Base-by-base conservation (phyloP, 345 rosid species). In the Linum trigynum region DNA sequence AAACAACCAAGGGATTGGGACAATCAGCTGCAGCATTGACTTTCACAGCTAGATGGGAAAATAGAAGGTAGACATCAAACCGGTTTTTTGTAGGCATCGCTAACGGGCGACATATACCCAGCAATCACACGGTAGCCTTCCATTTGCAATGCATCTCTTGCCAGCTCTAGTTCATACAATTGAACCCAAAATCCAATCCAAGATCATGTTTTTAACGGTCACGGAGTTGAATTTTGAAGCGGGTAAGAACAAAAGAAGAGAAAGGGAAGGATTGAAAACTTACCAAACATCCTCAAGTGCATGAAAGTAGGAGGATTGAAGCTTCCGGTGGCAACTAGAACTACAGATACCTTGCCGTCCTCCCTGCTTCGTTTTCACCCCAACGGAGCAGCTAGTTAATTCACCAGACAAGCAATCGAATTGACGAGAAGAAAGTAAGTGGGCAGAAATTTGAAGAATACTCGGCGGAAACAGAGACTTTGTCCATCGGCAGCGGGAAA, bases 251-350 rank as follows among this genome's bases (percentile, higher is more conserved):
- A 43, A 51, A 17, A 7, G 8, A 42, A 60, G 41, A 42, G 42
- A 40, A 66, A 59, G 36, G 11, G 3, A 56, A 11, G n/a, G 38
- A 73, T 23, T 36, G 32, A 35, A 9, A 72, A 62, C 80, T 79
- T 48, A 89, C 98, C 97, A 76, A 94, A 85, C 84, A 94, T 76
- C 65, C 97, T 96, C 71, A 88, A 70, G 78, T 88, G 99, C 97
- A 94, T 94, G 71, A 78, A 81, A 64, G 97, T 94, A 1, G 99
- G 99, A 76, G 99, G 99, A 75, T 88, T 94, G 88, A 94, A 94
- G 76, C 95, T 86, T 59, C 99, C 96, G 35, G 88, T 83, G 12
- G 90, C 88, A 50, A 90, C 90, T 58, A 94, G 84, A 73, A 85
- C 88, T 11, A 84, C 95, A 78, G 23, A 67, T 39, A 69, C 69